These are phyloP conservation scores for sweet orange (Citrus sinensis) DNA, from an alignment of 345 rosid species.

Conservation along the genomic window DVS_A1.0 CM039163.1:3000501-3001000, in stretches of 20 bases:
- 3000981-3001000: slow-evolving; percentile 71
- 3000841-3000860: not conserved
- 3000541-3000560: slow-evolving; percentile 59
- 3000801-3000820: not conserved
- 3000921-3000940: slow-evolving; percentile 66
- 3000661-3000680: slow-evolving; percentile 80
- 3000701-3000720: slow-evolving; percentile 49
- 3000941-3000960: slow-evolving; percentile 95
- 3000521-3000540: slow-evolving; percentile 73
- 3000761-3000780: not conserved
- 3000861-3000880: not conserved
- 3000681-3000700: slow-evolving; percentile 79
- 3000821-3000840: not conserved
- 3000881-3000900: not conserved
- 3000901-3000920: slow-evolving; percentile 9
- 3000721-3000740: not conserved
- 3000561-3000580: not conserved
- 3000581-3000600: not conserved
- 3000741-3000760: not conserved
- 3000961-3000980: slow-evolving; percentile 88
- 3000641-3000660: slow-evolving; percentile 78
- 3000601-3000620: slow-evolving; percentile 14
- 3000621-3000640: slow-evolving; percentile 37
- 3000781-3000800: not conserved
- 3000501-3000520: slow-evolving; percentile 66